Conservation (phyloP, 2,329 filamentous ascomycete species). For the Raffaelea ambrosiae region DNA sequence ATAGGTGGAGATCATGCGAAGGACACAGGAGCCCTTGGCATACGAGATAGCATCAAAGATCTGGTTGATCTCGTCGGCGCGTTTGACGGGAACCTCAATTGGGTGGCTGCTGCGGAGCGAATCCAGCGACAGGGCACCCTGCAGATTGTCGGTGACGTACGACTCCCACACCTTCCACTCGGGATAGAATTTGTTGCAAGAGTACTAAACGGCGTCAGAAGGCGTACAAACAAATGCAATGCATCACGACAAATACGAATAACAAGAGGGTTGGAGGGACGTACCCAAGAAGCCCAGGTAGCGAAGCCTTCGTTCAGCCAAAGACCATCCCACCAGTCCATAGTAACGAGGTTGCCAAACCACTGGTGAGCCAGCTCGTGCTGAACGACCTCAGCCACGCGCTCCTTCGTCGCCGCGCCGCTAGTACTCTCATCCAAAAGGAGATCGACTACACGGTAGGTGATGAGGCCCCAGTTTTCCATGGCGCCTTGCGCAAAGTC, state of each 20-base stretch:
- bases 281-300: constrained; percentile 73
- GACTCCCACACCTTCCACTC: constrained; percentile 98
- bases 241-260: too few species aligned
- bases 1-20: constrained; percentile 96
- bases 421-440: constrained; percentile 88
- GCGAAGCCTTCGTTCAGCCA: constrained; percentile 91
- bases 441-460: constrained; percentile 86
- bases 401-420: constrained; percentile 81
- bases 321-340: constrained; percentile 90
- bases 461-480: constrained; percentile 98
- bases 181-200: constrained; percentile 88
- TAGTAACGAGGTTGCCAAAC: constrained; percentile 87
- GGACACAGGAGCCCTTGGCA: constrained; percentile 89
- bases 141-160: constrained; percentile 88
- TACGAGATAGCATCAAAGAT: constrained; percentile 98
- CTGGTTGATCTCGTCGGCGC: constrained; percentile 92
- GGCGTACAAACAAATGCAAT: too few species aligned
- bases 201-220: too few species aligned
- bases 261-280: too few species aligned
- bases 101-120: constrained; percentile 91
- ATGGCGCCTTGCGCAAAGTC: constrained; percentile 94
- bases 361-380: constrained; percentile 92
- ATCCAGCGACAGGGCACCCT: constrained; percentile 79
- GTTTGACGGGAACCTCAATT: constrained; percentile 92
- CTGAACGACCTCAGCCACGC: constrained; percentile 90